phyloP scores from a whole-genome alignment of 495 filamentous ascomycete species.

The Durotheca rogersii region DNA sequence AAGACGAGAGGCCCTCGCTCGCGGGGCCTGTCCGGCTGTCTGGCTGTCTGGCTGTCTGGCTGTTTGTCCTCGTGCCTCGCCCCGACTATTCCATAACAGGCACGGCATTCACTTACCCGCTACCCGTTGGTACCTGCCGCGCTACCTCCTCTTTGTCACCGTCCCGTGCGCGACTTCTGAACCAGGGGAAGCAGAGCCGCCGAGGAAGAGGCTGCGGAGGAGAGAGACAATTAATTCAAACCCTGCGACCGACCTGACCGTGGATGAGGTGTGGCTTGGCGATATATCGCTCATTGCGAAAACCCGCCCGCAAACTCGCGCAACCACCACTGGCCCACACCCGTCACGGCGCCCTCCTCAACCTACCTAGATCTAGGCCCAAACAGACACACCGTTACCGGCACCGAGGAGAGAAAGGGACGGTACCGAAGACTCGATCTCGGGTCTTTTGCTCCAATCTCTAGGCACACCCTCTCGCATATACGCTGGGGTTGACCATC shows the following conservation, averaged over 20 bases:
- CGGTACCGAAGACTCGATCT: not conserved
- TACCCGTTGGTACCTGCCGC: not conserved
- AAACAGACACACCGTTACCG: not conserved
- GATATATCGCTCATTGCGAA: conserved; percentile 32
- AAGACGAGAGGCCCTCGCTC: too few relatives aligned
- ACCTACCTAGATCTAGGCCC: too few relatives aligned
- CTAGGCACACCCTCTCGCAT: too few relatives aligned
- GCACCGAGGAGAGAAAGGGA: not conserved
- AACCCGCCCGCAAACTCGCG: conserved; percentile 20
- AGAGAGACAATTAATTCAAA: conserved; percentile 19
- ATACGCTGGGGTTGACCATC: too few relatives aligned
- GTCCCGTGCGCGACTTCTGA: conserved; percentile 21
- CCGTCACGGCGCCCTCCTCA: not conserved
- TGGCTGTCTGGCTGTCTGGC: too few relatives aligned
- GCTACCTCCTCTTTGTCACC: not conserved
- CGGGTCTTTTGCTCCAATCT: not conserved
- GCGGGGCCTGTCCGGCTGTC: too few relatives aligned
- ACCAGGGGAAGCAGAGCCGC: conserved; percentile 2
- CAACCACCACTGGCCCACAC: conserved; percentile 1
- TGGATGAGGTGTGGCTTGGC: too few relatives aligned
- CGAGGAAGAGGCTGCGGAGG: conserved; percentile 13
- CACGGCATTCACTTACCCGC: too few relatives aligned
- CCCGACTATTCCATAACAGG: conserved; percentile 11
- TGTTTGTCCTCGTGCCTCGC: too few relatives aligned
- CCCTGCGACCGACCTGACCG: conserved; percentile 1